Evolutionary conservation across 208 protist species (phyloP), one percentile per base, ranked within the genome.

Genomic region (Vickermania ingenoplastis): DNA sequence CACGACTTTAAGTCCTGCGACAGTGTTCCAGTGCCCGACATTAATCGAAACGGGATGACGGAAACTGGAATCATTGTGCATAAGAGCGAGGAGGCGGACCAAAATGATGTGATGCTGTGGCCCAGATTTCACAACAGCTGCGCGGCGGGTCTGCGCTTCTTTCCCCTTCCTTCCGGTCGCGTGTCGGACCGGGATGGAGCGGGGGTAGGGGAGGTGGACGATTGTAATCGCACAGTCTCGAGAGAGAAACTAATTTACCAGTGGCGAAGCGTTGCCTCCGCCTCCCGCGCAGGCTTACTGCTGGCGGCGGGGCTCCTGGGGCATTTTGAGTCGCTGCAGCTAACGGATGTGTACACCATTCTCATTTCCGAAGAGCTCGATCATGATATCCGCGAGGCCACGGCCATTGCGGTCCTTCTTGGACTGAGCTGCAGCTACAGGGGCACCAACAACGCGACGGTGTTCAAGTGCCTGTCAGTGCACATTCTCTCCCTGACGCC

Each of bases 191-290:
- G 41, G 21, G 48, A 53, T 29, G 49, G 29, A 23, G n/a, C 13
- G 51, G 27, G 3, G 61, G 62, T 59, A 53, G 60, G 63, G 29
- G 67, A 75, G 58, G 7, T 45, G 17, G 36, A 7, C 11, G 36
- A 45, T 7, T n/a, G n/a, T n/a, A 45, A 17, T 17, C 56, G 67
- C 26, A 57, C 67, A 21, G 79, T 91, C 57, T 89, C 81, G 41
- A 70, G 81, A 2, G 80, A 94, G 62, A 90, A 83, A 81, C 70
- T 94, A n/a, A 71, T 94, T 54, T 90, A 94, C 67, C 87, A 94
- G 54, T 90, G 81, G n/a, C 79, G 79, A 7, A 81, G 79, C 59
- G 76, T 87, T 5, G 53, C 62, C 29, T 81, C 71, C 56, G 72
- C 83, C 3, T 71, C 80, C 45, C 70, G 83, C 26, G 80, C 83